Evolutionary conservation across 768 basidiomycete genomes (phyloP).

Genomic region (Panellus pusillus): DNA sequence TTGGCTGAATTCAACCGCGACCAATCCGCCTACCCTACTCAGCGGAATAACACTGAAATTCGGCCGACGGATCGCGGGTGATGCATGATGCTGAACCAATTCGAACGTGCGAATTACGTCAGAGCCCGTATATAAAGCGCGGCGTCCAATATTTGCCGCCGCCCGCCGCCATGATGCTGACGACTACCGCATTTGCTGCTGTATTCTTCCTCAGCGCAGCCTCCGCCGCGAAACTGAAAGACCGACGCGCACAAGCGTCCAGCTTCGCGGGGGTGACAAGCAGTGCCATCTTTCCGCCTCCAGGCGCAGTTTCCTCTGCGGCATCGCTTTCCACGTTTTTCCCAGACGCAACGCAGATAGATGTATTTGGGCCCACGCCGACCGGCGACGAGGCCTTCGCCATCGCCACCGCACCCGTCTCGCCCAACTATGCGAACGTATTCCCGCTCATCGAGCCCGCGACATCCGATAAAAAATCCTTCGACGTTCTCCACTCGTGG

Average conservation of each 20-base stretch:
- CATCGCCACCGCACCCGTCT: conserved; percentile 42
- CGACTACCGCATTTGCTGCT: too few species aligned
- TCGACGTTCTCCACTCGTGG: conserved; percentile 47
- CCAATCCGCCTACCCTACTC: too few species aligned
- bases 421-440: conserved; percentile 35
- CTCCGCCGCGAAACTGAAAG: too few species aligned
- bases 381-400: conserved; percentile 46
- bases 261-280: conserved; percentile 43
- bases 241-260: conserved; percentile 23
- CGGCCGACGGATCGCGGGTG: too few species aligned
- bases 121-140: too few species aligned
- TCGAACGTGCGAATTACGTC: too few species aligned
- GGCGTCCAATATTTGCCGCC: too few species aligned
- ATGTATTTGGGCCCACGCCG: conserved; percentile 47
- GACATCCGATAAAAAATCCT: conserved; percentile 36
- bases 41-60: too few species aligned
- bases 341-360: conserved; percentile 41
- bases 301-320: conserved; percentile 34
- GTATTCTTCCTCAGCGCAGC: too few species aligned
- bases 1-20: too few species aligned
- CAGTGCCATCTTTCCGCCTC: conserved; percentile 43
- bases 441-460: conserved; percentile 44
- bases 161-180: too few species aligned
- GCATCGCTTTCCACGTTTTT: conserved; percentile 34
- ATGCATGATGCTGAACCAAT: too few species aligned